Evolutionary conservation across 2,329 filamentous ascomycete genomes (phyloP).

Genomic region (Colletotrichum sidae): DNA sequence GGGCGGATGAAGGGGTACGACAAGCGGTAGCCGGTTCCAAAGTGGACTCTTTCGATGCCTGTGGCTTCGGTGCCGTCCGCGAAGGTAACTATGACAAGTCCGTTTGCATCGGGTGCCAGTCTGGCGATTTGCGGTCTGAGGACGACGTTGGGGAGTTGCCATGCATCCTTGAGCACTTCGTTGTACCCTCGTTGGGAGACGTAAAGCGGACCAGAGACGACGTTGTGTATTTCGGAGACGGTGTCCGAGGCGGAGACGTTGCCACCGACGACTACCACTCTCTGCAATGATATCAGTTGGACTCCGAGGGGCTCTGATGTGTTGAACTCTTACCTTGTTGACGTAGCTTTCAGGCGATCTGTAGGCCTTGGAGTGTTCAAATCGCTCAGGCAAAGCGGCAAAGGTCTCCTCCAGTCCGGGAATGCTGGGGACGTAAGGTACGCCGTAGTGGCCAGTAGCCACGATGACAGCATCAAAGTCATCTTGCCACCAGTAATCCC

Average conservation of each 20-base stretch:
- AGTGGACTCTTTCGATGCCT: conserved; percentile 67
- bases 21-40: conserved; percentile 71
- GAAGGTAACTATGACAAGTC: conserved; percentile 54
- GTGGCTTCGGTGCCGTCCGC: conserved; percentile 60
- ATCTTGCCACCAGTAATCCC: conserved; percentile 55
- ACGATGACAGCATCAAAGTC: conserved; percentile 55
- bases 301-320: no score
- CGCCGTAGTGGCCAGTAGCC: conserved; percentile 54
- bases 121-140: conserved; percentile 56
- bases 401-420: conserved; percentile 52
- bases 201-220: conserved; percentile 59
- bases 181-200: conserved; percentile 59
- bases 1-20: conserved; percentile 63
- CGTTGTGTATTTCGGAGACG: conserved; percentile 60
- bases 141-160: conserved; percentile 61
- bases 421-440: conserved; percentile 54
- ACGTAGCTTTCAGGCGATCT: conserved; percentile 43
- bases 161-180: conserved; percentile 62
- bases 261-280: conserved; percentile 66
- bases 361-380: conserved; percentile 55
- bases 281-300: conserved; percentile 44
- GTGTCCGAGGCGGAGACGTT: conserved; percentile 70
- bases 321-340: conserved; percentile 32
- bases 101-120: conserved; percentile 49
- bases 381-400: conserved; percentile 48